phyloP scores from a whole-genome alignment of 2,329 filamentous ascomycete genomes.

The Hypoxylon sp. region DNA sequence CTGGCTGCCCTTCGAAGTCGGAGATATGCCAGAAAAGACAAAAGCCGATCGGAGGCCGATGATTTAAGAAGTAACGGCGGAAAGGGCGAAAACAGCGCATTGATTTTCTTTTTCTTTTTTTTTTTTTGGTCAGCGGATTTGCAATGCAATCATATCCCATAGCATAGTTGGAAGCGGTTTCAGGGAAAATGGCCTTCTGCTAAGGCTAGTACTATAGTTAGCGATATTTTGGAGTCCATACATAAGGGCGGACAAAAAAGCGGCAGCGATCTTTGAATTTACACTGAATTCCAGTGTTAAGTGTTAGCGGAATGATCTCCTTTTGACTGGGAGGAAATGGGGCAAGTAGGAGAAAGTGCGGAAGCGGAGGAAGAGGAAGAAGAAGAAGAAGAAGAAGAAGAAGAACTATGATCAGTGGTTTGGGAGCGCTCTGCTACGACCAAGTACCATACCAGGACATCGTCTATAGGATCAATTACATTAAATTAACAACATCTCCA shows the following conservation, averaged over 20 bases:
- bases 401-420: too few relatives aligned
- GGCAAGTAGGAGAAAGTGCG: neutral
- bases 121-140: neutral
- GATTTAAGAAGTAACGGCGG: neutral
- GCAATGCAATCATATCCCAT: slow-evolving; percentile 4
- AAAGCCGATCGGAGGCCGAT: neutral
- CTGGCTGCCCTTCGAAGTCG: neutral
- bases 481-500: neutral
- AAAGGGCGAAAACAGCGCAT: neutral
- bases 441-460: neutral
- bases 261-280: slow-evolving; percentile 14
- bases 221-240: slow-evolving; percentile 2
- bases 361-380: neutral
- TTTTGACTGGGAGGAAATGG: neutral
- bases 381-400: neutral
- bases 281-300: neutral
- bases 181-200: slow-evolving; percentile 1
- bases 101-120: neutral
- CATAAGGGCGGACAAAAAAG: slow-evolving; percentile 12
- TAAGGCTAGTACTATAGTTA: slow-evolving; percentile 8
- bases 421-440: neutral
- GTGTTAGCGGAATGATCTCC: neutral
- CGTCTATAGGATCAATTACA: neutral
- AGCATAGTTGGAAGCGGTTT: slow-evolving; percentile 4
- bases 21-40: neutral